Percentiles rank a stretch among this genome's conserved stretches.
phyloP scores from a whole-genome alignment of 2,329 filamentous ascomycete genomes.

The Talaromyces sp. region DNA sequence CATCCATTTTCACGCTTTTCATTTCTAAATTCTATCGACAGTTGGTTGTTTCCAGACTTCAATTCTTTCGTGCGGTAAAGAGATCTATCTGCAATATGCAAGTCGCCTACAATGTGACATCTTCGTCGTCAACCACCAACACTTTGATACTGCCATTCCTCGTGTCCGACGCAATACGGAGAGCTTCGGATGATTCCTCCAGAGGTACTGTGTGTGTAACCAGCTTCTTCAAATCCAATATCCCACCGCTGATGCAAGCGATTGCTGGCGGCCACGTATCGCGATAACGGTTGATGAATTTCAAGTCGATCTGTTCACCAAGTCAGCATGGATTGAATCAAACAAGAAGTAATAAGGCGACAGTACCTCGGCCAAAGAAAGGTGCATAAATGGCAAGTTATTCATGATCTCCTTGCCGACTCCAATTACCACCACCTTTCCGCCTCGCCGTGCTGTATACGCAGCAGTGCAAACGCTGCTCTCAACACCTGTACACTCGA shows the following conservation, averaged over 20 bases:
- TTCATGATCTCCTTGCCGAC: slow-evolving; percentile 59
- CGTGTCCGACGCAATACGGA: slow-evolving; percentile 48
- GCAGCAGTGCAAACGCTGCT: slow-evolving; percentile 56
- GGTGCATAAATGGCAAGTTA: slow-evolving; percentile 61
- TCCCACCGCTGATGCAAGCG: slow-evolving; percentile 51
- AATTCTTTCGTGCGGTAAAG: not conserved
- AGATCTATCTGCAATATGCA: not conserved
- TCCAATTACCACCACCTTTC: slow-evolving; percentile 58
- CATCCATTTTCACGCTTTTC: not conserved
- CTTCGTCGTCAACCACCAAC: slow-evolving; percentile 50
- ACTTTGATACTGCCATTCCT: slow-evolving; percentile 55
- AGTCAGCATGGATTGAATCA: too few species aligned
- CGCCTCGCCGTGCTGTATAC: slow-evolving; percentile 53
- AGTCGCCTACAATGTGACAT: slow-evolving; percentile 6
- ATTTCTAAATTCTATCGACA: too few species aligned
- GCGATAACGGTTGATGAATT: slow-evolving; percentile 65
- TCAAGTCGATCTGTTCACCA: slow-evolving; percentile 52
- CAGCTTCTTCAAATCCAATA: slow-evolving; percentile 56
- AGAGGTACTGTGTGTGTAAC: slow-evolving; percentile 60
- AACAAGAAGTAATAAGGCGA: too few species aligned
- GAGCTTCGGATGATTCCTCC: slow-evolving; percentile 55
- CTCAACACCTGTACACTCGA: slow-evolving; percentile 63
- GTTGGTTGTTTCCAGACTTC: too few species aligned
- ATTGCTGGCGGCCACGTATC: slow-evolving; percentile 66
- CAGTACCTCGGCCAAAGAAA: slow-evolving; percentile 53